Evolutionary conservation across 306 rosid species (phyloP).

Genomic region (Fragaria vesca): DNA sequence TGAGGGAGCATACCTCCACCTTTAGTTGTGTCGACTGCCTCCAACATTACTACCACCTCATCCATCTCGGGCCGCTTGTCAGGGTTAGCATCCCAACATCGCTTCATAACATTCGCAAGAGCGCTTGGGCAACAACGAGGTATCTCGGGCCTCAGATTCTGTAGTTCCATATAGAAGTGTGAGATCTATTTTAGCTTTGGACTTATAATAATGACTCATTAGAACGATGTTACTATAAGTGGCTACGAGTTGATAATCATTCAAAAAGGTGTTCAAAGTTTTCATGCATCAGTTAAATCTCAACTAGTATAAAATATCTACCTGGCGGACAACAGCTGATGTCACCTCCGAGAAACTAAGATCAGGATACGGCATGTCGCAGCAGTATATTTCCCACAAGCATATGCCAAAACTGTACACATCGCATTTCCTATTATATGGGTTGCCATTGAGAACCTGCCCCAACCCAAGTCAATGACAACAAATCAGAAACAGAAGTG

Average conservation of each 20-base stretch:
- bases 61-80: constrained; percentile 98
- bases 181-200: constrained; percentile 10
- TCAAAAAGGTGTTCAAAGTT: neutral
- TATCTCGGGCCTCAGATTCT: constrained; percentile 97
- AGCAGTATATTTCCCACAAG: constrained; percentile 98
- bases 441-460: constrained; percentile 94
- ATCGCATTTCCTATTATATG: constrained; percentile 93
- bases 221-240: neutral
- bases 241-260: neutral
- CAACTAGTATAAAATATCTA: constrained; percentile 24
- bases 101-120: constrained; percentile 95
- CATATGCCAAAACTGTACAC: constrained; percentile 95
- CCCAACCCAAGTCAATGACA: constrained; percentile 29
- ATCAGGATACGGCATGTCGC: constrained; percentile 98
- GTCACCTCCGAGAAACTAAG: constrained; percentile 98
- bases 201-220: constrained; percentile 6
- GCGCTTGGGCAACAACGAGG: constrained; percentile 99
- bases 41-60: constrained; percentile 85
- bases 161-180: constrained; percentile 33
- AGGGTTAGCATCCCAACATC: constrained; percentile 99
- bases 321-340: constrained; percentile 93
- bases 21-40: constrained; percentile 88
- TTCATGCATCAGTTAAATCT: neutral
- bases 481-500: constrained; percentile 24
- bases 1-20: constrained; percentile 98